phyloP scores from a whole-genome alignment of 2,329 filamentous ascomycete genomes.

The Beauveria australis region DNA sequence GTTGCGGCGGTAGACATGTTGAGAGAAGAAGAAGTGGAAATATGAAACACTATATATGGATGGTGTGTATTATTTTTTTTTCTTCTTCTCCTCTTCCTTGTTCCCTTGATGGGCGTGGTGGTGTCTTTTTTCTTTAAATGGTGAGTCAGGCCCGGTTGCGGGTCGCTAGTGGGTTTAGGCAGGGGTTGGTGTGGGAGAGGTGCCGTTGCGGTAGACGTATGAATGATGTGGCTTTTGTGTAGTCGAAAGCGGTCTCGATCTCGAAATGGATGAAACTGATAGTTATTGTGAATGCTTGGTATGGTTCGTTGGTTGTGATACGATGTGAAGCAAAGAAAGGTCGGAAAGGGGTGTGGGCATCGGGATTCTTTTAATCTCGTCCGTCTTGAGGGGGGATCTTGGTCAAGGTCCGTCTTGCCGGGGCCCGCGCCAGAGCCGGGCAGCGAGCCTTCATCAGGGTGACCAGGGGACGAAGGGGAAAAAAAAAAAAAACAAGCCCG shows the following conservation, averaged over 20 bases:
- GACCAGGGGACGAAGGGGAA: neutral
- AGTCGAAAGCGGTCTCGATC: neutral
- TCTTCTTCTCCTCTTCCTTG: conserved; percentile 13
- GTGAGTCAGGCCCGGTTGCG: conserved; percentile 19
- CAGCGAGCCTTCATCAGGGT: neutral
- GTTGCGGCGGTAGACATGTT: conserved; percentile 24
- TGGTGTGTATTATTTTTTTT: conserved; percentile 12
- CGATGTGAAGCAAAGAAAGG: neutral
- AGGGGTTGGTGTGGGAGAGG: conserved; percentile 4
- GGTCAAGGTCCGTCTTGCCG: neutral
- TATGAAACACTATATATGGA: conserved; percentile 7
- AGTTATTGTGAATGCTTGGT: neutral
- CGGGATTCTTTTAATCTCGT: conserved; percentile 19
- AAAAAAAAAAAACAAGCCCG: neutral
- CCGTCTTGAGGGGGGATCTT: neutral
- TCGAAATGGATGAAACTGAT: neutral
- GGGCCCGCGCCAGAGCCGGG: neutral
- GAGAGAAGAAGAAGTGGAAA: conserved; percentile 10
- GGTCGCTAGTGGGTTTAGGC: conserved; percentile 12
- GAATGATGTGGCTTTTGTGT: neutral
- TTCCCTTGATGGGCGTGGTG: neutral
- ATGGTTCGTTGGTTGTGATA: neutral
- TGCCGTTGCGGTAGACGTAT: neutral
- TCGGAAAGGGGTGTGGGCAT: conserved; percentile 12
- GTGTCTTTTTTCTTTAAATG: conserved; percentile 19